These are phyloP conservation scores for Fraxinus velutina DNA, from an alignment of 305 asterid species.

Conservation along the genomic window DNA sequence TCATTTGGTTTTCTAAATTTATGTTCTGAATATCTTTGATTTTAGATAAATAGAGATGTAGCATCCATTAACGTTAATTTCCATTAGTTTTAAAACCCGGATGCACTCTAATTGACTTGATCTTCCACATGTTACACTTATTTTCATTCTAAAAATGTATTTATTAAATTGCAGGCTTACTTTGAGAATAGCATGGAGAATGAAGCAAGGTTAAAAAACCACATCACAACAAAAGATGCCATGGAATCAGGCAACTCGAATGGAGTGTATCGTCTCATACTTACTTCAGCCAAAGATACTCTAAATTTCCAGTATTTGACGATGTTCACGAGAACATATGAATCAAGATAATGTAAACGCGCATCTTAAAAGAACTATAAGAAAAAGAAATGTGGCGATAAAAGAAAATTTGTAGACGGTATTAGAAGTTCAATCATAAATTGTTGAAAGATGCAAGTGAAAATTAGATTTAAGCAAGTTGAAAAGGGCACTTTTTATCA, in stretches of 20 bases:
- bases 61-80: background rate
- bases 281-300: slow-evolving; percentile 96
- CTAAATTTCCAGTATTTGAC: slow-evolving; percentile 85
- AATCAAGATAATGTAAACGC: background rate
- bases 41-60: background rate
- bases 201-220: slow-evolving; percentile 75
- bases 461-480: background rate
- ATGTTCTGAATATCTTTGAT: background rate
- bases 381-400: background rate
- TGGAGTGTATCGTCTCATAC: slow-evolving; percentile 71
- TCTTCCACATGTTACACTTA: background rate
- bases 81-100: background rate
- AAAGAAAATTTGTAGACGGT: background rate
- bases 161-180: slow-evolving; percentile 55
- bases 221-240: slow-evolving; percentile 87
- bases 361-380: background rate
- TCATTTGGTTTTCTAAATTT: background rate
- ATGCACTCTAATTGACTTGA: background rate
- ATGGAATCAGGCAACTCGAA: slow-evolving; percentile 71
- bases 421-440: background rate
- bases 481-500: background rate
- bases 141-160: too few relatives aligned
- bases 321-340: slow-evolving; percentile 33
- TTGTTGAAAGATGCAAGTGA: background rate
- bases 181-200: slow-evolving; percentile 77